Conservation (phyloP, 148 eudicot species). For the Rhododendron kiyosumense region DNA sequence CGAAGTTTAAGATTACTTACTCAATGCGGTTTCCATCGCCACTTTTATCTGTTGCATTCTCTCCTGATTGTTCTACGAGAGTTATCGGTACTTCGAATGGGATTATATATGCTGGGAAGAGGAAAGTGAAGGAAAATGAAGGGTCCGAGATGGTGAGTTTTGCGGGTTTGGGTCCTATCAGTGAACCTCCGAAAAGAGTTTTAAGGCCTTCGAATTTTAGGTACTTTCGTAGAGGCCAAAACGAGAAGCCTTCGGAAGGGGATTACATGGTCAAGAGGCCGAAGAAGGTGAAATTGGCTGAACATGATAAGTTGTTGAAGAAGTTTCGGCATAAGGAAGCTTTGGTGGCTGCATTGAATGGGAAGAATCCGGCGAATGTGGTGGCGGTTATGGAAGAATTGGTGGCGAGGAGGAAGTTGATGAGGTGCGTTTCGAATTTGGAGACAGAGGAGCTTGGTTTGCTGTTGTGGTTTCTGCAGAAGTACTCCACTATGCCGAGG, state of each 20-base stretch:
- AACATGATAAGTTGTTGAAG: conserved; percentile 76
- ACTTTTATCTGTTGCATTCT: conserved; percentile 71
- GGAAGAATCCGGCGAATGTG: conserved; percentile 61
- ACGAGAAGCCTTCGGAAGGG: conserved; percentile 69
- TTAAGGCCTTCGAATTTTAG: conserved; percentile 67
- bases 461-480: conserved; percentile 62
- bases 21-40: conserved; percentile 84
- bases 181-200: conserved; percentile 40
- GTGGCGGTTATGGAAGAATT: conserved; percentile 93
- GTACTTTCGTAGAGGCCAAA: conserved; percentile 87
- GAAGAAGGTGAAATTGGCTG: conserved; percentile 67
- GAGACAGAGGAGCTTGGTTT: conserved; percentile 65
- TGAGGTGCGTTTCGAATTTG: conserved; percentile 61
- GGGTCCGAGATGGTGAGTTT: conserved; percentile 23
- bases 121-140: conserved; percentile 46
- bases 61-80: conserved; percentile 65
- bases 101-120: conserved; percentile 62
- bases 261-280: conserved; percentile 60
- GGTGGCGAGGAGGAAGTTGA: conserved; percentile 71
- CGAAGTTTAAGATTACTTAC: conserved; percentile 61
- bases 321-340: conserved; percentile 96
- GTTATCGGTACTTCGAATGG: conserved; percentile 88
- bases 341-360: conserved; percentile 59
- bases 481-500: conserved; percentile 63
- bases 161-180: conserved; percentile 32